Conservation (phyloP, 768 basidiomycete species). For the Tremella fuciformis region DNA sequence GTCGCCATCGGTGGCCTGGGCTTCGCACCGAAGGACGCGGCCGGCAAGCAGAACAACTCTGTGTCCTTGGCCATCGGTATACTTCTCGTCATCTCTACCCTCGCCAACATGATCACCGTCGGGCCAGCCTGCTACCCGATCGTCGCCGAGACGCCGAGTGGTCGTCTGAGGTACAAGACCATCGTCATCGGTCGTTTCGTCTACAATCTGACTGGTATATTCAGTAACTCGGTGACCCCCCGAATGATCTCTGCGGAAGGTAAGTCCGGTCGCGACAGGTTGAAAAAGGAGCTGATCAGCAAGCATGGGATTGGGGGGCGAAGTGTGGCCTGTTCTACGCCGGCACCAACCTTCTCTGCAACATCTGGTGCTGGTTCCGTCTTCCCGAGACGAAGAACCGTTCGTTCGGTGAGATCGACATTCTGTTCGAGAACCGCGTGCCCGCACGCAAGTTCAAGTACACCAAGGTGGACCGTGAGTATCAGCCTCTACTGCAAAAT, state of each 20-base stretch:
- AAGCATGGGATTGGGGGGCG: slow-evolving; percentile 18
- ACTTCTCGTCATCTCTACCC: slow-evolving; percentile 33
- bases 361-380: slow-evolving; percentile 30
- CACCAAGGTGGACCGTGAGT: slow-evolving; percentile 19
- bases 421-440: slow-evolving; percentile 42
- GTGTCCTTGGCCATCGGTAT: slow-evolving; percentile 28
- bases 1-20: slow-evolving; percentile 25
- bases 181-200: slow-evolving; percentile 33
- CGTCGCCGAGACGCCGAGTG: slow-evolving; percentile 32
- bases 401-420: slow-evolving; percentile 31
- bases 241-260: slow-evolving; percentile 23
- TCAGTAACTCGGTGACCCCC: slow-evolving; percentile 29
- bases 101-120: slow-evolving; percentile 32
- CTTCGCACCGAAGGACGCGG: background rate
- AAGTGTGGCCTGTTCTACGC: slow-evolving; percentile 31
- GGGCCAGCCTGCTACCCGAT: slow-evolving; percentile 35
- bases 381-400: slow-evolving; percentile 32
- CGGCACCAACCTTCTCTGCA: slow-evolving; percentile 23
- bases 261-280: slow-evolving; percentile 12
- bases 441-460: slow-evolving; percentile 42
- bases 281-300: background rate
- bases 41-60: background rate
- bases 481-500: background rate
- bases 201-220: slow-evolving; percentile 34
- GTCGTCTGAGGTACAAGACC: slow-evolving; percentile 45